Base-by-base conservation (phyloP, 2,329 filamentous ascomycete species). In the Colletotrichum sp. region DNA sequence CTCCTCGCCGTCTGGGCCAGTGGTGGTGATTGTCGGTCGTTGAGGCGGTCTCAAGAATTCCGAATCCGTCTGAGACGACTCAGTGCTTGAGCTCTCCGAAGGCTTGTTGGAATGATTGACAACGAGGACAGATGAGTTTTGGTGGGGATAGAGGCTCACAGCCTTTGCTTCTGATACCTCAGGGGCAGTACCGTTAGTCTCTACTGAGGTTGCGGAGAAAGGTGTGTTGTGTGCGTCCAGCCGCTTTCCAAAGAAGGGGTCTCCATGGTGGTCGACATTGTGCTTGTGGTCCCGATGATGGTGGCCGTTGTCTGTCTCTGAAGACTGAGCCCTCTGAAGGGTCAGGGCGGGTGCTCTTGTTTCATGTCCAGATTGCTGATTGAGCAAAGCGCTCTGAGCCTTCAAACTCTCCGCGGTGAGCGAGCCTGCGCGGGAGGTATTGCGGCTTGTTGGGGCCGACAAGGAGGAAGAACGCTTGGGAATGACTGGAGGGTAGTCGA, bases 151-250 rank as follows among this genome's bases (percentile, higher is more conserved):
- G 79, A 93, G 91, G 76, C 88, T 91, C 71, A 93, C 88, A 52
- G 90, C 91, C 80, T 90, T 84, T 39, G 92, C 92, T 83, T 93
- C 91, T 1, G 91, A 92, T 55, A 93, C 89, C 78, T 92, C 92
- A 5, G 88, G 87, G 4, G 90, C 92, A n/a, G 92, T 92, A 39
- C 87, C 89, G 49, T 86, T 90, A n/a, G 91, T 92, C 70, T 93
- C 92, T 64, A 93, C 87, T 0, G 92, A 93, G 1, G 87, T 86
- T 73, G 91, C 85, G 3, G 92, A 93, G 79, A 93, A 93, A 6
- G 92, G 92, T 0, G 92, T 93, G 77, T 90, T 90, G 77, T 91
- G 88, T 7, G 89, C 87, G 7, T 90, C 90, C 52, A 90, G 85
- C 66, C 89, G 87, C 78, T 88, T 90, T 59, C 87, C 87, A 71